Base-by-base conservation (phyloP, 1,284 basidiomycete genomes). In the Boletellus deceptivus region DNA sequence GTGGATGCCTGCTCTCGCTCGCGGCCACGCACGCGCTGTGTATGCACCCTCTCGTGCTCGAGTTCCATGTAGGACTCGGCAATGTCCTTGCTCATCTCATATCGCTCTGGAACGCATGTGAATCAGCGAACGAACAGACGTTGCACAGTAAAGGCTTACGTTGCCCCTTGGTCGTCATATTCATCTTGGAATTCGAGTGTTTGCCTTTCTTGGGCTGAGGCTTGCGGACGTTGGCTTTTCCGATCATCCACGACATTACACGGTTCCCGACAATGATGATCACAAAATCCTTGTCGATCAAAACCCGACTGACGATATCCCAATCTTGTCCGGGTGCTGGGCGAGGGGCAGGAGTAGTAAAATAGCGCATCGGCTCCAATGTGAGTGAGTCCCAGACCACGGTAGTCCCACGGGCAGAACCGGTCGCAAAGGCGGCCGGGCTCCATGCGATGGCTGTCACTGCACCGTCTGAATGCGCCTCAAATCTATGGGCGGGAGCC, bases 171-270 rank as follows among this genome's bases (percentile, higher is more conserved):
- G 55, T 59, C 59, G 55, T 49, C 52, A 68, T n/a, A 9, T 33
- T 52, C 14, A 37, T 46, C 51, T 56, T 67, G 25, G 36, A 5
- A 25, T 60, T 55, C 31, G 59, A 43, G 13, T 64, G 63, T 42
- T 50, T 66, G 10, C 20, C 37, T 38, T 49, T 70, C 53, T 53
- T 40, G 42, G 20, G 48, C 29, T 43, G 37, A 40, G 45, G 36
- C n/a, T 34, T 49, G 44, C 48, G 53, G 13, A 43, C 46, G 36
- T 61, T 56, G 13, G 76, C 70, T 1, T 74, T 73, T 9, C 80
- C 84, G 4, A 83, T 81, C 53, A 79, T 79, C 85, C 89, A 93
- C 1, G 84, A 78, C 59, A 90, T 70, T 5, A 91, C 78, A 45
- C 78, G 72, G 50, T 77, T 78, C 2, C 84, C 89, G 9, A 88